Evolutionary conservation across 2,329 filamentous ascomycete genomes (phyloP).

Genomic region (Fusarium praegraminearum): DNA sequence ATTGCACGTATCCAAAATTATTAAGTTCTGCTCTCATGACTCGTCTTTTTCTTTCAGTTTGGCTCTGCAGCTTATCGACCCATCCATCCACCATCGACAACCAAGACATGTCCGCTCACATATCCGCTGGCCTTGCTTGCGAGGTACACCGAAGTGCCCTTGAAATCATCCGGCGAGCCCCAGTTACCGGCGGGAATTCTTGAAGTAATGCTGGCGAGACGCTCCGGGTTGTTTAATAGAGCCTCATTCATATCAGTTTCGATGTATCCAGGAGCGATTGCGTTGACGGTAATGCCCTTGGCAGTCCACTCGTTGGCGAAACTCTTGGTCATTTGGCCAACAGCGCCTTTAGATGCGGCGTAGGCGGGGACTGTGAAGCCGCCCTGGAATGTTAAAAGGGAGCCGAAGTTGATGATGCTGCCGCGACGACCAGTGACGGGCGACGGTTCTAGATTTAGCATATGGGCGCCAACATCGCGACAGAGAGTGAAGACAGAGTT

Average conservation of each 20-base stretch:
- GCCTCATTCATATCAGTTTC: slow-evolving; percentile 95
- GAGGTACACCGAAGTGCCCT: slow-evolving; percentile 82
- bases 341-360: slow-evolving; percentile 85
- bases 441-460: slow-evolving; percentile 70
- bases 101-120: slow-evolving; percentile 83
- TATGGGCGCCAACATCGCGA: slow-evolving; percentile 82
- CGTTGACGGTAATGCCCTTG: slow-evolving; percentile 86
- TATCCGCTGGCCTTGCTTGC: slow-evolving; percentile 82
- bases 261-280: slow-evolving; percentile 90
- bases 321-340: slow-evolving; percentile 86
- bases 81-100: slow-evolving; percentile 95
- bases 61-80: slow-evolving; percentile 68
- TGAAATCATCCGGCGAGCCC: slow-evolving; percentile 88
- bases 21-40: slow-evolving; percentile 16
- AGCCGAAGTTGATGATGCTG: slow-evolving; percentile 86
- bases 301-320: slow-evolving; percentile 87
- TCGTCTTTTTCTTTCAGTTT: background rate
- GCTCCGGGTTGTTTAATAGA: slow-evolving; percentile 76
- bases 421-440: slow-evolving; percentile 68
- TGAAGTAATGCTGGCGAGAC: slow-evolving; percentile 79
- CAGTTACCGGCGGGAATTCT: slow-evolving; percentile 87
- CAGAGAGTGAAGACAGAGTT: slow-evolving; percentile 82
- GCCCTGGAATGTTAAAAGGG: slow-evolving; percentile 85
- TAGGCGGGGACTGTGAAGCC: slow-evolving; percentile 91
- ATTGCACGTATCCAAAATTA: background rate